phyloP scores from a whole-genome alignment of 768 basidiomycete species.

The Strobilomyces dryophilus region DNA sequence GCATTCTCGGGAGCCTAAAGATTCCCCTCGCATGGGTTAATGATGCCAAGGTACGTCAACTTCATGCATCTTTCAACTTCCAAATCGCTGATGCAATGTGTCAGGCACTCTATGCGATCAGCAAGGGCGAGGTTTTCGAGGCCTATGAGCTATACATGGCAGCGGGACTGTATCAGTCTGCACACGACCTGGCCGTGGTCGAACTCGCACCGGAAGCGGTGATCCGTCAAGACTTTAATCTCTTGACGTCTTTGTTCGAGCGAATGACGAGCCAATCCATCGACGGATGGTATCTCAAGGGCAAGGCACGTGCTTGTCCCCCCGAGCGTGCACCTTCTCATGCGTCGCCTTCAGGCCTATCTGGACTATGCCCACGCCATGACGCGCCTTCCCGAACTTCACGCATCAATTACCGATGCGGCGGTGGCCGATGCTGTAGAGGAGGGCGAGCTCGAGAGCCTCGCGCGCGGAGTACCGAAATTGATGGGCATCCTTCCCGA shows the following conservation, averaged over 20 bases:
- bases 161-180: conserved; percentile 65
- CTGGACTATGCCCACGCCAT: conserved; percentile 69
- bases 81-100: not conserved
- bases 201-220: conserved; percentile 88
- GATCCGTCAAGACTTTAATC: conserved; percentile 48
- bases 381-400: conserved; percentile 54
- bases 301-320: conserved; percentile 53
- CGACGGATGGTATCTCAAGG: conserved; percentile 77
- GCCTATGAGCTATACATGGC: conserved; percentile 76
- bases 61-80: not conserved
- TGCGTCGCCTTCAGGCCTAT: conserved; percentile 44
- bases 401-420: conserved; percentile 41
- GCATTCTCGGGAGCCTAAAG: conserved; percentile 69
- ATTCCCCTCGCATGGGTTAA: conserved; percentile 87
- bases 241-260: conserved; percentile 67
- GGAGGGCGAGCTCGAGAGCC: conserved; percentile 53
- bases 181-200: conserved; percentile 81
- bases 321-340: conserved; percentile 2
- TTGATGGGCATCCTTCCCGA: conserved; percentile 68
- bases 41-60: conserved; percentile 68
- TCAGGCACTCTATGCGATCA: conserved; percentile 65
- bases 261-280: conserved; percentile 55
- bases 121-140: conserved; percentile 56
- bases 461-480: conserved; percentile 56
- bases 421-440: conserved; percentile 44